A percentile compares a stretch with the other conserved stretches of the same genome.
Evolutionary conservation across 2,329 filamentous ascomycete genomes (phyloP).

Genomic region (Apiospora kogelbergensis): DNA sequence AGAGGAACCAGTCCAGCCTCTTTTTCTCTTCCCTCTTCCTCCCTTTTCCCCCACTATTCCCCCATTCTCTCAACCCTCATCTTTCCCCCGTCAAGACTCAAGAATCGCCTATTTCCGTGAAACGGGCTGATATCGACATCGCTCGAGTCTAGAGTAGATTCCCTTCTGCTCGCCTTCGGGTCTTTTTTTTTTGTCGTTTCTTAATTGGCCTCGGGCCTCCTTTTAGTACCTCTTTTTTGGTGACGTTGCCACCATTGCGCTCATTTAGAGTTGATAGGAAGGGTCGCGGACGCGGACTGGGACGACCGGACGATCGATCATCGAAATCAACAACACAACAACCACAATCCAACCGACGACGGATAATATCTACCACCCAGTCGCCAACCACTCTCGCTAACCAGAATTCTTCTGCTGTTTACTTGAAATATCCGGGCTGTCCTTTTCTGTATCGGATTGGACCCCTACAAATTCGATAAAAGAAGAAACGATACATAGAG

Average conservation of each 20-base stretch:
- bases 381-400: constrained; percentile 7
- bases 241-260: constrained; percentile 16
- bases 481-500: neutral
- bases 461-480: neutral
- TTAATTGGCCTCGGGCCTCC: constrained; percentile 12
- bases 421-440: neutral
- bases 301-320: constrained; percentile 7
- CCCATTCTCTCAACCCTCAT: constrained; percentile 7
- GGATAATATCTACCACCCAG: constrained; percentile 7
- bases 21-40: neutral
- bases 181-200: constrained; percentile 9
- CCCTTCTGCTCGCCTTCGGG: neutral
- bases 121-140: constrained; percentile 13
- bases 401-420: neutral
- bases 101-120: constrained; percentile 16
- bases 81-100: constrained; percentile 6
- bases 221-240: constrained; percentile 14
- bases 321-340: constrained; percentile 1
- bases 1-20: neutral
- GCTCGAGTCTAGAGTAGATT: constrained; percentile 2
- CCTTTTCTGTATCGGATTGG: neutral
- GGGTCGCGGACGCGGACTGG: constrained; percentile 9
- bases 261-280: constrained; percentile 15
- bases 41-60: constrained; percentile 7
- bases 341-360: neutral